phyloP scores from a whole-genome alignment of 169 alveolate species.

The Cytauxzoon felis region DNA sequence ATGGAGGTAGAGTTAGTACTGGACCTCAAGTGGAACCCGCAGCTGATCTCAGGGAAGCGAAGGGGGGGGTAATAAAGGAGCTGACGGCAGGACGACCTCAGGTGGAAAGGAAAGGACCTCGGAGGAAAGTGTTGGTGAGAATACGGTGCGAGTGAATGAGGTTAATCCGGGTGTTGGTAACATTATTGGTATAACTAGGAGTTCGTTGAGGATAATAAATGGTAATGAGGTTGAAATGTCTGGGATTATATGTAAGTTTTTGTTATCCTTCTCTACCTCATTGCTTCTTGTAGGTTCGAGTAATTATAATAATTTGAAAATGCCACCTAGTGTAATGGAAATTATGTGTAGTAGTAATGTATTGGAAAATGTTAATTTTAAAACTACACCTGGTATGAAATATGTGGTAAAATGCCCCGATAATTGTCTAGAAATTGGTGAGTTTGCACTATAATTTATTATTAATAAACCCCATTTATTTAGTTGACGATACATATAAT shows the following conservation, averaged over 20 bases:
- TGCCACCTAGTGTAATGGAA: slow-evolving; percentile 65
- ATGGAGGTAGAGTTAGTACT: no score
- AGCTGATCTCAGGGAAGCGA: no score
- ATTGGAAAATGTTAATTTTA: slow-evolving; percentile 64
- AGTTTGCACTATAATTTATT: slow-evolving; percentile 1
- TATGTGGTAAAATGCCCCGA: slow-evolving; percentile 78
- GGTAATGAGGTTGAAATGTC: slow-evolving; percentile 70
- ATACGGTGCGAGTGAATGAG: no score
- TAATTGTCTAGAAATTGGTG: slow-evolving; percentile 75
- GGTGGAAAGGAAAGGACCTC: no score
- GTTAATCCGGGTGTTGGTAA: slow-evolving; percentile 32
- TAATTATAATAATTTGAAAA: slow-evolving; percentile 60
- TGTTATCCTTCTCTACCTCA: neutral
- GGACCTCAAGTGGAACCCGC: no score
- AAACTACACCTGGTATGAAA: slow-evolving; percentile 75
- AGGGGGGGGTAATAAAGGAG: no score
- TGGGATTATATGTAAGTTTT: slow-evolving; percentile 68
- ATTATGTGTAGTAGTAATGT: slow-evolving; percentile 73
- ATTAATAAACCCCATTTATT: neutral
- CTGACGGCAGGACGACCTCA: no score
- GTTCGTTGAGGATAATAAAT: slow-evolving; percentile 60
- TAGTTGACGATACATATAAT: slow-evolving; percentile 25
- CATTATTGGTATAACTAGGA: slow-evolving; percentile 59
- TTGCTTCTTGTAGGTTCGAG: slow-evolving; percentile 68
- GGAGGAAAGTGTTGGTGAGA: no score